Conservation (phyloP, 169 alveolate genomes). For the Eimeria sp. region DNA sequence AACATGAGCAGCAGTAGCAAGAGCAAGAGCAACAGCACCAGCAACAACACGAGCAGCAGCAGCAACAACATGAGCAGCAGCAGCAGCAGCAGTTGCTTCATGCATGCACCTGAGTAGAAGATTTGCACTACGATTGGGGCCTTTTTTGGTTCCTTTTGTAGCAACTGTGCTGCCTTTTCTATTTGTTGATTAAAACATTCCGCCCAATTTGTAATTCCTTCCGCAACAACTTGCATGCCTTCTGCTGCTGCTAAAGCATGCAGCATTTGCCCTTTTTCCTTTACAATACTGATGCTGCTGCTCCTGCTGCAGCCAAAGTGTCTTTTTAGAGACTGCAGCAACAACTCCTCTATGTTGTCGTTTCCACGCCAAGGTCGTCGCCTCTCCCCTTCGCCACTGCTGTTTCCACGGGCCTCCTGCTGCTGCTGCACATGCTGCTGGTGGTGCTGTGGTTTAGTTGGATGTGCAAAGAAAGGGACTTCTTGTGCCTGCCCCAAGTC, state of each 20-base stretch:
- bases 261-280: not conserved
- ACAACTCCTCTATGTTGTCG: slow-evolving; percentile 59
- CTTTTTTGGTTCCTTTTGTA: slow-evolving; percentile 13
- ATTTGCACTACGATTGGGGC: slow-evolving; percentile 30
- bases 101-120: not conserved
- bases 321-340: slow-evolving; percentile 44
- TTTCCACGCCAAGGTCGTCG: not conserved
- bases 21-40: not conserved
- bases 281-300: slow-evolving; percentile 43
- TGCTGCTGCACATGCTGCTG: slow-evolving; percentile 3
- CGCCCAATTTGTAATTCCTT: not conserved
- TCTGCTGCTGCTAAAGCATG: not conserved
- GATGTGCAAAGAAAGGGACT: not conserved
- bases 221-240: not conserved
- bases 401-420: not conserved
- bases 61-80: slow-evolving; percentile 7
- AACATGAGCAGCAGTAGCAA: slow-evolving; percentile 7
- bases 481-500: not conserved
- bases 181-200: not conserved
- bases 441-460: not conserved
- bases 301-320: slow-evolving; percentile 55
- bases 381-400: not conserved
- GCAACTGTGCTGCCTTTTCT: not conserved
- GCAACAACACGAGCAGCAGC: not conserved
- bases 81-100: slow-evolving; percentile 3